A percentile compares a stretch with the other conserved stretches of the same genome.
Evolutionary conservation across 2,329 filamentous ascomycete genomes (phyloP).

Genomic region (Ramichloridium luteum): DNA sequence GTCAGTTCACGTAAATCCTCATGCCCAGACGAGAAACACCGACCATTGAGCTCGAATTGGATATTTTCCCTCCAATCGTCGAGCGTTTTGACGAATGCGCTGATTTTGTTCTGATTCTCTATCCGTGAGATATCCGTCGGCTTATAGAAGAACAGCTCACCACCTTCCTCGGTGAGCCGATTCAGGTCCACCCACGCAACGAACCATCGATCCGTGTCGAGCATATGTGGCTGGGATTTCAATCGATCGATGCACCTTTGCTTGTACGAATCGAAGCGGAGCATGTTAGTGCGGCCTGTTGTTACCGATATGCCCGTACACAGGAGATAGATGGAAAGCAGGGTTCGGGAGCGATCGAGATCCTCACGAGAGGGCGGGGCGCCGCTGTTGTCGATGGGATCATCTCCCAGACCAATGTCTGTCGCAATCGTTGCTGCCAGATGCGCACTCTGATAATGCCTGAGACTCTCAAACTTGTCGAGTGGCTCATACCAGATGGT

Average conservation of each 20-base stretch:
- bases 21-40: too few relatives aligned
- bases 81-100: conserved; percentile 3
- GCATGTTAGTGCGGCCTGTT: conserved; percentile 5
- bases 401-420: conserved; percentile 5
- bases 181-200: conserved; percentile 5
- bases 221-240: conserved; percentile 1
- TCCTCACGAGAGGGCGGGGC: conserved; percentile 1
- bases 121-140: conserved; percentile 2
- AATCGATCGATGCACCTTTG: conserved; percentile 5
- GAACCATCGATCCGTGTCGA: conserved; percentile 4
- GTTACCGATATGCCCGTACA: conserved; percentile 4
- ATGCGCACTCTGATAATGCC: conserved; percentile 6
- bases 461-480: conserved; percentile 6
- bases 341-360: conserved; percentile 4
- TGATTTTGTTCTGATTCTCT: conserved; percentile 2
- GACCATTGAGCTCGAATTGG: conserved; percentile 3
- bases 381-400: not conserved
- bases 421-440: conserved; percentile 5
- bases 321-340: conserved; percentile 4
- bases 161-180: conserved; percentile 3
- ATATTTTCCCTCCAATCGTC: conserved; percentile 4
- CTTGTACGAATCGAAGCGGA: conserved; percentile 4
- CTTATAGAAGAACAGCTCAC: conserved; percentile 4
- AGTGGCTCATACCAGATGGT: conserved; percentile 6
- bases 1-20: too few relatives aligned